phyloP scores from a whole-genome alignment of 495 filamentous ascomycete species.

The Cenococcum geophilum region DNA sequence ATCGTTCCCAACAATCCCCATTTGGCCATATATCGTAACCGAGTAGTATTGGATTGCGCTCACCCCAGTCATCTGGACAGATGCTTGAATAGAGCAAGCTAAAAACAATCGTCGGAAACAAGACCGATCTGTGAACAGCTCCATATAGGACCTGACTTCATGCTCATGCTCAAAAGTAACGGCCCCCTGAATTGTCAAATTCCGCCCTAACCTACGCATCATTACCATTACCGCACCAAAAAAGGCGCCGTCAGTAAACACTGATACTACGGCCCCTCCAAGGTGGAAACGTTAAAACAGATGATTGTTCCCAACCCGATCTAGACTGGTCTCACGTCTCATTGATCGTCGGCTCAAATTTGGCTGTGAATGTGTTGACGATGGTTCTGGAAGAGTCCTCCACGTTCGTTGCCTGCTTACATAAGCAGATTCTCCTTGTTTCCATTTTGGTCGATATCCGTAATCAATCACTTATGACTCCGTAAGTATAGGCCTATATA shows the following conservation, averaged over 20 bases:
- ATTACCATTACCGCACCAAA: constrained; percentile 49
- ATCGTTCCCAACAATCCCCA: constrained; percentile 58
- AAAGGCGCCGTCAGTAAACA: constrained; percentile 62
- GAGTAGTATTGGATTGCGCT: constrained; percentile 66
- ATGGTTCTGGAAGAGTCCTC: too few relatives aligned
- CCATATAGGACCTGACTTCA: constrained; percentile 61
- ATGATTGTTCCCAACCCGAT: background rate
- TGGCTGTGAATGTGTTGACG: constrained; percentile 44
- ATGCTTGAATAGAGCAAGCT: constrained; percentile 60
- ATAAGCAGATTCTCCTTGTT: too few relatives aligned
- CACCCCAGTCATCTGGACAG: constrained; percentile 67
- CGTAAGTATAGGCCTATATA: too few relatives aligned
- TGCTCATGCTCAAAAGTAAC: constrained; percentile 53
- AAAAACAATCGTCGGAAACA: constrained; percentile 65
- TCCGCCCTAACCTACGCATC: constrained; percentile 60
- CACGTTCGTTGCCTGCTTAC: too few relatives aligned
- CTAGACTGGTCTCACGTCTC: constrained; percentile 46
- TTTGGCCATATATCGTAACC: constrained; percentile 55
- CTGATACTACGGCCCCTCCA: constrained; percentile 56
- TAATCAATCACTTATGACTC: too few relatives aligned
- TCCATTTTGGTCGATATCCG: too few relatives aligned
- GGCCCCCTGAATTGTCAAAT: constrained; percentile 59
- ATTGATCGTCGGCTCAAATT: constrained; percentile 48
- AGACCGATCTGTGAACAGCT: constrained; percentile 58
- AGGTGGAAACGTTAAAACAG: background rate